Conservation (phyloP, 1,139 yeast genomes). For the Geotrichum reessii region DNA sequence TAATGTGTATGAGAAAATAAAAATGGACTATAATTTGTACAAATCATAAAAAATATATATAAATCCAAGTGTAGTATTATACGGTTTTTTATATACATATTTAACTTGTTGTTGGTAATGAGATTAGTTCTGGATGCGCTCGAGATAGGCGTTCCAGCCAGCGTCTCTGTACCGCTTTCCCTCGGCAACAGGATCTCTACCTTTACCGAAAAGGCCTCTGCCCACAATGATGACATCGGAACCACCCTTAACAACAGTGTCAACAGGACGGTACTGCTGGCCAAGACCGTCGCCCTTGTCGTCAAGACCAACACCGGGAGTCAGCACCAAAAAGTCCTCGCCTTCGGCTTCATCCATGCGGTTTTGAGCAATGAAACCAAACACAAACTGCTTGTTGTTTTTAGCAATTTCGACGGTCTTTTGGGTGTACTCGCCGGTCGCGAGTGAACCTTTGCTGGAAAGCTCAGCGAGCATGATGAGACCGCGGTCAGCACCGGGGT, state of each 20-base stretch:
- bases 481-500: constrained; percentile 49
- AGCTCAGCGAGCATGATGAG: constrained; percentile 92
- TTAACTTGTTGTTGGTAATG: no score
- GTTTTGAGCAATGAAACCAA: constrained; percentile 93
- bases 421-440: constrained; percentile 83
- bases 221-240: constrained; percentile 95
- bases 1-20: not conserved
- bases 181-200: constrained; percentile 82
- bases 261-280: constrained; percentile 92
- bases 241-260: constrained; percentile 74
- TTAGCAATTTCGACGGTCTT: constrained; percentile 88
- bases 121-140: not conserved
- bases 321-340: constrained; percentile 91
- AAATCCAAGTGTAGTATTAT: not conserved
- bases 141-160: constrained; percentile 81
- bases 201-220: constrained; percentile 92
- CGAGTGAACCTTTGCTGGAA: constrained; percentile 87
- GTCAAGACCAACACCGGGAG: constrained; percentile 97
- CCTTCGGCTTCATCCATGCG: constrained; percentile 65
- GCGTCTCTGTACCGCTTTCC: constrained; percentile 86
- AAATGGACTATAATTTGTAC: not conserved
- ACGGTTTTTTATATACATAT: no score
- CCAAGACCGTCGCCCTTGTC: constrained; percentile 97
- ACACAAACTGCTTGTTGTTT: constrained; percentile 77
- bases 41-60: not conserved